These are phyloP conservation scores for Paecilomyces sp. DNA, from an alignment of 2,329 filamentous ascomycete species.

Conservation along the genomic window DNA sequence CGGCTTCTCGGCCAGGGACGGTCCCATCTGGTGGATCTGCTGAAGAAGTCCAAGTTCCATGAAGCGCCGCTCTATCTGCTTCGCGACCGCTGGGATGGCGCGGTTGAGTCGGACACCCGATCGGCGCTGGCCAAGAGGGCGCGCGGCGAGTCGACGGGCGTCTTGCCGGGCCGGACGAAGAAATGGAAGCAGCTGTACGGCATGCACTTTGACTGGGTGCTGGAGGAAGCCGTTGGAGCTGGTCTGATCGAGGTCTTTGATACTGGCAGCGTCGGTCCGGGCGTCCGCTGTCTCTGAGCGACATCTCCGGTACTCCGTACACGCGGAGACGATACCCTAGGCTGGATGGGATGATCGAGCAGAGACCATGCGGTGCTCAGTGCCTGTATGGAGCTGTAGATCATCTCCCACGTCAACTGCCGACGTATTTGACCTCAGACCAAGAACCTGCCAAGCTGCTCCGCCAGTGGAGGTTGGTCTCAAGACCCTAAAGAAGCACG, in stretches of 20 bases:
- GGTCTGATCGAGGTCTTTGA: slow-evolving; percentile 57
- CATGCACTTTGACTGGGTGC: slow-evolving; percentile 52
- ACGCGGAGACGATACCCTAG: neutral
- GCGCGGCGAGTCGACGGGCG: slow-evolving; percentile 49
- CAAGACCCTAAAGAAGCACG: neutral
- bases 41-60: slow-evolving; percentile 45
- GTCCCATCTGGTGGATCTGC: slow-evolving; percentile 46
- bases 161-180: slow-evolving; percentile 52
- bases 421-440: neutral
- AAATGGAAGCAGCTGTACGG: slow-evolving; percentile 58
- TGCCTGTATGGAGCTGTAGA: neutral
- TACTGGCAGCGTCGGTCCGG: slow-evolving; percentile 55
- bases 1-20: slow-evolving; percentile 50
- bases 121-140: slow-evolving; percentile 45
- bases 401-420: neutral
- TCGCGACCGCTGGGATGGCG: slow-evolving; percentile 58
- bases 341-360: neutral
- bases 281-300: slow-evolving; percentile 35
- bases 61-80: slow-evolving; percentile 50
- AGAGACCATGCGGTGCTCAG: neutral
- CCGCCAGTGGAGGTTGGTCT: neutral
- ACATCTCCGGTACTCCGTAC: neutral
- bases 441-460: no score
- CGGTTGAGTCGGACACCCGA: slow-evolving; percentile 39
- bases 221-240: slow-evolving; percentile 55